Evolutionary conservation across 2,329 filamentous ascomycete species (phyloP), one percentile per base, ranked within the genome.

Genomic region (Xylariaceae sp.): DNA sequence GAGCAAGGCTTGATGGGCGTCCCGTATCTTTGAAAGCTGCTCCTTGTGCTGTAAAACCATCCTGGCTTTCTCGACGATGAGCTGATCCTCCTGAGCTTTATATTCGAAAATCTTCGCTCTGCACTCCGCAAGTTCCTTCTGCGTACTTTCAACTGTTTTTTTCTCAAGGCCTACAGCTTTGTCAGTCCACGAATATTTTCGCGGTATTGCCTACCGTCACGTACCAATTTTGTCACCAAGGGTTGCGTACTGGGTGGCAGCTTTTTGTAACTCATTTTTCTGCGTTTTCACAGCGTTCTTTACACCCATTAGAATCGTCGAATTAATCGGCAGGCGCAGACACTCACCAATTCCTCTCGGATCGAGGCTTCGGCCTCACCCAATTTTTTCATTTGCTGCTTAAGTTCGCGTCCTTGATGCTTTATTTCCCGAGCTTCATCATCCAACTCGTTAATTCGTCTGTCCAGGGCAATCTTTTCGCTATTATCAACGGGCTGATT

Each of bases 141-240:
- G 65, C 12, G 70, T 68, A 21, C 59, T 64, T 44, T 70, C 62
- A 7, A 76, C 57, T 5, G 56, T 64, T 18, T 67, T 65, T 57
- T 77, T 76, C 56, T 76, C 73, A 40, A 70, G 67, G 47, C 66
- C 69, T 73, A 46, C 20, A 12, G 7, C 29, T 20, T 7, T 50
- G 51, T 72, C 65, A 71, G 65, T 41, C 19, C 20, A 18, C 41
- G 3, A 19, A 23, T 7, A 48, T 18, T 7, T 18, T 37, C 14
- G 20, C 42, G 10, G 6, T 44, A 12, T 9, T 14, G 2, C 12
- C 12, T 32, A 29, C 29, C 2, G 2, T 23, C 50, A 67, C 84
- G 70, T 78, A 87, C 89, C 81, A 52, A 93, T 87, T 70, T 86
- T 91, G 48, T 83, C 81, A 0, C 89, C 90, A 7, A 96, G 77